phyloP scores from a whole-genome alignment of 148 eudicot genomes.

The Tetragonia tetragonoides region DNA sequence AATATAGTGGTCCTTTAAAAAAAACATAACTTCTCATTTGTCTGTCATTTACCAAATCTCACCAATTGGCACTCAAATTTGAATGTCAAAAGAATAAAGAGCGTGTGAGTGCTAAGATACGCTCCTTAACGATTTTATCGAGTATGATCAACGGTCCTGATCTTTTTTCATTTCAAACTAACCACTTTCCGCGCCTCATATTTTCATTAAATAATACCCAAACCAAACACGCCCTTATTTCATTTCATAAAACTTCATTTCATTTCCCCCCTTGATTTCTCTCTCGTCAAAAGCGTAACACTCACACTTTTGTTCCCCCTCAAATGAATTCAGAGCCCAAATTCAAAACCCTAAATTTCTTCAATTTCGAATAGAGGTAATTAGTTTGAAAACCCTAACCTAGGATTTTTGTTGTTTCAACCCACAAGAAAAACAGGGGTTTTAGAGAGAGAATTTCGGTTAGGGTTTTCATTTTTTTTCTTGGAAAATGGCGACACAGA shows the following conservation, averaged over 20 bases:
- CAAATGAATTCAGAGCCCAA: not conserved
- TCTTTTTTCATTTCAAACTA: constrained; percentile 37
- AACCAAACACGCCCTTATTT: constrained; percentile 22
- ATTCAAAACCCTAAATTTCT: constrained; percentile 1
- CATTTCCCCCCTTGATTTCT: not conserved
- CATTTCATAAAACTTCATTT: not conserved
- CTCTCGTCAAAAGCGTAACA: not conserved
- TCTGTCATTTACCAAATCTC: constrained; percentile 5
- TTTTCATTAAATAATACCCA: not conserved
- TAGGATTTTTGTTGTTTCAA: too few species aligned
- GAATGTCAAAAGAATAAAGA: too few species aligned
- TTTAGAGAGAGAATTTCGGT: not conserved
- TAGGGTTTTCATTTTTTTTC: not conserved
- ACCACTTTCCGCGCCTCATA: constrained; percentile 39
- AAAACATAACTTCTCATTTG: not conserved
- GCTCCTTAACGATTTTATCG: constrained; percentile 52
- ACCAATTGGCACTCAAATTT: not conserved
- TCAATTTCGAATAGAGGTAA: not conserved
- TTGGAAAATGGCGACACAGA: constrained; percentile 33
- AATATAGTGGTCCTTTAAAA: too few species aligned
- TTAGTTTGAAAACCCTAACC: not conserved
- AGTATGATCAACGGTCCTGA: constrained; percentile 44
- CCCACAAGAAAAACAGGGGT: not conserved
- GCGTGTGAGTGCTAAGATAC: constrained; percentile 17
- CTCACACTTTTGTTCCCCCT: not conserved